Evolutionary conservation across 2,329 filamentous ascomycete species (phyloP), one percentile per base, ranked within the genome.

Genomic region (Chaetomiaceae sp.): DNA sequence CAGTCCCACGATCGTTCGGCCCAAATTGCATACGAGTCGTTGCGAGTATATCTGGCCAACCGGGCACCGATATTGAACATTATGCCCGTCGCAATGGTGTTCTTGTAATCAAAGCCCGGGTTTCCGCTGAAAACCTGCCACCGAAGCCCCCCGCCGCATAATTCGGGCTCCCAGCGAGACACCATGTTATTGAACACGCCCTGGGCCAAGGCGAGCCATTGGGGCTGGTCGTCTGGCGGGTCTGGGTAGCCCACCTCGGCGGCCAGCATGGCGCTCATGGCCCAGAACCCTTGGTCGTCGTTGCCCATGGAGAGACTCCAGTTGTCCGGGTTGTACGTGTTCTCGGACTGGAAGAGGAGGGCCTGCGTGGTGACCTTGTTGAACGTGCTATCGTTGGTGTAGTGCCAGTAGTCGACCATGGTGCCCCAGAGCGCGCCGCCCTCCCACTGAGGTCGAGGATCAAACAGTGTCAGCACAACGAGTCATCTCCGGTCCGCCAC

Each of bases 81-180:
- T 55, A 76, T 77, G 16, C 47, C 58, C 27, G 57, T 58, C 35
- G 56, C 55, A 40, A 58, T 59, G 34, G 56, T 63, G 62, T 84
- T 84, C 67, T 84, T 93, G 73, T 91, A 90, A 63, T 84, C 77
- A 68, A 87, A 93, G 13, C 88, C 88, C 20, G 73, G 75, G 63
- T 91, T 89, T 56, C 83, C 82, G 1, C 78, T 72, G 54, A 82
- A 87, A 49, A 92, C 84, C 71, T 93, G 87, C 86, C 86, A 90
- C 60, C 86, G 76, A 58, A 91, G 63, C 13, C 87, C 87, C 57
- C 87, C 87, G 33, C 75, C 73, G 62, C 87, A 92, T 3, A 73
- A 73, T 0, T 73, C 65, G 5, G 75, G 77, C 62, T 89, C 83
- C 38, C 84, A 75, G 7, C 75, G 69, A 41, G 68, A 57, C 0